Conservation (phyloP, 352 stramenopile genomes). For the Aphanomyces cochlioides region DNA sequence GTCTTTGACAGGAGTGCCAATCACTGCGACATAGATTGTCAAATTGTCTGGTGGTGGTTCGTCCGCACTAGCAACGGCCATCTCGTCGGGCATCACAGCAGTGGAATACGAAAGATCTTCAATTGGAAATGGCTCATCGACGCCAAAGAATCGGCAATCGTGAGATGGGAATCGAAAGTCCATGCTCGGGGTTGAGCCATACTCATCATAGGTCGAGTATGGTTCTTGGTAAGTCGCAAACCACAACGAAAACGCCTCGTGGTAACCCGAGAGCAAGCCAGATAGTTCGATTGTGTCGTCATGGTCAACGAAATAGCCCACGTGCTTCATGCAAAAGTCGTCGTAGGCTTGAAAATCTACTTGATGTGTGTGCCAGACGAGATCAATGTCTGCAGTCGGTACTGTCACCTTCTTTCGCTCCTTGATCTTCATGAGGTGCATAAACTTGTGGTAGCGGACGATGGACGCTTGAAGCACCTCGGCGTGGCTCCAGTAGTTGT, state of each 20-base stretch:
- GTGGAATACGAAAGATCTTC: background rate
- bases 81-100: background rate
- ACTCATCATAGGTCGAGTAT: background rate
- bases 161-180: background rate
- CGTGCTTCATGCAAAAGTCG: background rate
- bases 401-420: conserved; percentile 14
- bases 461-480: conserved; percentile 11
- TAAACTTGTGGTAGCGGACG: conserved; percentile 29
- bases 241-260: conserved; percentile 5
- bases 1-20: conserved; percentile 15
- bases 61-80: background rate
- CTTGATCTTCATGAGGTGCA: conserved; percentile 21
- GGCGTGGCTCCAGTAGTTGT: conserved; percentile 24
- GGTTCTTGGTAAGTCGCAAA: background rate
- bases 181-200: background rate
- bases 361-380: conserved; percentile 12
- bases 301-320: background rate
- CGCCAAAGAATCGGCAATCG: conserved; percentile 17
- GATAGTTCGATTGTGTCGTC: conserved; percentile 1
- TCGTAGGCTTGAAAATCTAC: background rate
- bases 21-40: background rate
- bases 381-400: conserved; percentile 22
- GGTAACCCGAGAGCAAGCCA: background rate
- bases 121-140: background rate
- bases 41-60: background rate